A percentile compares a stretch with the other conserved stretches of the same genome.
Evolutionary conservation across 805 yeast species (phyloP).

Genomic region (Ogataea parapolymorpha): DNA sequence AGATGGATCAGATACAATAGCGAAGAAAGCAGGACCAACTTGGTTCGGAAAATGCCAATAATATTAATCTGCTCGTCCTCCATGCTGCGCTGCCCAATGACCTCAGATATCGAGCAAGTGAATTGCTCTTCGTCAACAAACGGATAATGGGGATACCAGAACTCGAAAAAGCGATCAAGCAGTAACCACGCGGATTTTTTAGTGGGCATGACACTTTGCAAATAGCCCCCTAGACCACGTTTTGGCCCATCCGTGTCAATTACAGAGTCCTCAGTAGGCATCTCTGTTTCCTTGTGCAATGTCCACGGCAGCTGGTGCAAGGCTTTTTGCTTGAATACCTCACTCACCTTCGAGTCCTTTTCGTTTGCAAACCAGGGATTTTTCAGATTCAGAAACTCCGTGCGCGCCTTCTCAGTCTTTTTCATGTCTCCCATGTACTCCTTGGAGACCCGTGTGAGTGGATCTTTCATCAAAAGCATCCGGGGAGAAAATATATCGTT

Average conservation of each 20-base stretch:
- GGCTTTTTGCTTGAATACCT: background rate
- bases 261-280: background rate
- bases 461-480: constrained; percentile 14
- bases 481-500: constrained; percentile 13
- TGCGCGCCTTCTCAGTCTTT: constrained; percentile 3
- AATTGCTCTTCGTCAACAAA: constrained; percentile 40
- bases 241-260: background rate
- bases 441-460: constrained; percentile 6
- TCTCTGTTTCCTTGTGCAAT: background rate
- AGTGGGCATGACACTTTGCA: constrained; percentile 36
- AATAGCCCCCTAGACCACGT: background rate
- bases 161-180: constrained; percentile 39
- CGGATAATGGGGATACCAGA: constrained; percentile 48
- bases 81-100: constrained; percentile 35
- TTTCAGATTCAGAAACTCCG: constrained; percentile 12
- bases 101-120: constrained; percentile 24
- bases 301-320: background rate
- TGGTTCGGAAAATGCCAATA: constrained; percentile 37
- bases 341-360: background rate
- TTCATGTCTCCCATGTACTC: constrained; percentile 2
- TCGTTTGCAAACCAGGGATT: constrained; percentile 1
- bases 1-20: constrained; percentile 41
- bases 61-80: constrained; percentile 30
- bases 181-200: constrained; percentile 39
- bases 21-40: constrained; percentile 39